A percentile compares a stretch with the other conserved stretches of the same genome.
Conservation (phyloP, 768 basidiomycete genomes). For the Tricholoma bakamatsutake region DNA sequence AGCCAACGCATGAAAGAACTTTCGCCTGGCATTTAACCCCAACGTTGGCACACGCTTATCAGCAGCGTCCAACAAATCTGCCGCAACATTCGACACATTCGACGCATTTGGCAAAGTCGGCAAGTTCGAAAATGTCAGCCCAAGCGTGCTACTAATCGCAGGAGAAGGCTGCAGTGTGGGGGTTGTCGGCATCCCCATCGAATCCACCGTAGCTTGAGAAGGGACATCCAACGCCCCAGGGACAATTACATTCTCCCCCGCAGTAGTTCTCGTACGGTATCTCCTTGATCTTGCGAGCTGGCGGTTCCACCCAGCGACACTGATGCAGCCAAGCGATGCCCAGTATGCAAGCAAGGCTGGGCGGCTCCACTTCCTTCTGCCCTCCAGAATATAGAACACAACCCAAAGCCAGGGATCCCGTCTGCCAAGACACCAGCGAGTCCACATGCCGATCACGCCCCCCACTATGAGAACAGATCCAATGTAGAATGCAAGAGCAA, state of each 20-base stretch:
- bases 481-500: slow-evolving; percentile 80
- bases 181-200: slow-evolving; percentile 1
- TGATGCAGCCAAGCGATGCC: slow-evolving; percentile 71
- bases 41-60: slow-evolving; percentile 89
- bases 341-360: slow-evolving; percentile 80
- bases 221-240: slow-evolving; percentile 19
- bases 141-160: slow-evolving; percentile 22
- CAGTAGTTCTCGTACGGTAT: slow-evolving; percentile 47
- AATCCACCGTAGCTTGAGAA: neutral
- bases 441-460: slow-evolving; percentile 87
- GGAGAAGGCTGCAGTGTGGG: slow-evolving; percentile 5
- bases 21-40: slow-evolving; percentile 85
- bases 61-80: slow-evolving; percentile 73
- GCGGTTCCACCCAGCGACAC: slow-evolving; percentile 92
- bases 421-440: slow-evolving; percentile 75
- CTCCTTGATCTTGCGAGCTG: slow-evolving; percentile 76
- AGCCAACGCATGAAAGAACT: slow-evolving; percentile 95
- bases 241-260: slow-evolving; percentile 29
- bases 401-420: slow-evolving; percentile 89
- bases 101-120: slow-evolving; percentile 41
- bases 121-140: slow-evolving; percentile 43
- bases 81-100: slow-evolving; percentile 52
- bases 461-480: slow-evolving; percentile 74
- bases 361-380: slow-evolving; percentile 72
- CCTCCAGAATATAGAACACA: slow-evolving; percentile 71